phyloP scores from a whole-genome alignment of 2,329 filamentous ascomycete species.

The Pseudocercospora crystallina region DNA sequence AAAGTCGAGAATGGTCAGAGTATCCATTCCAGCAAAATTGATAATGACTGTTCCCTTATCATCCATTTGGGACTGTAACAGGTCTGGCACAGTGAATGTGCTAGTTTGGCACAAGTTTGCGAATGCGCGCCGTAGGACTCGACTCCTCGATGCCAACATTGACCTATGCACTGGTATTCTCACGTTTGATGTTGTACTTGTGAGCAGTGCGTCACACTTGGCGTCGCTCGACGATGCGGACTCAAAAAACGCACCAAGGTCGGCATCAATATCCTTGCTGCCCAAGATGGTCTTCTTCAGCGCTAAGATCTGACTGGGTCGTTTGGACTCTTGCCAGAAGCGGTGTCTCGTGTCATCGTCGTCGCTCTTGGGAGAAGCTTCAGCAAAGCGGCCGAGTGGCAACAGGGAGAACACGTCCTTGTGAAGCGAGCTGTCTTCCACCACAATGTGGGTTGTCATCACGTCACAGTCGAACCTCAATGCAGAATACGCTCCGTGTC shows the following conservation, averaged over 20 bases:
- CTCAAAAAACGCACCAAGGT: slow-evolving; percentile 56
- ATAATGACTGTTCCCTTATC: slow-evolving; percentile 57
- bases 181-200: slow-evolving; percentile 64
- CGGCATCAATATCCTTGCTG: slow-evolving; percentile 65
- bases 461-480: slow-evolving; percentile 82
- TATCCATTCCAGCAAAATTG: slow-evolving; percentile 69
- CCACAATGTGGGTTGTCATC: slow-evolving; percentile 67
- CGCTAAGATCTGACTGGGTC: slow-evolving; percentile 48
- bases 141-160: slow-evolving; percentile 72
- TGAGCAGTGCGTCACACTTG: slow-evolving; percentile 46
- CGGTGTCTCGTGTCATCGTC: slow-evolving; percentile 47
- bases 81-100: slow-evolving; percentile 58
- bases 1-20: slow-evolving; percentile 76
- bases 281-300: slow-evolving; percentile 60
- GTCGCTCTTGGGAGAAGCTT: slow-evolving; percentile 16
- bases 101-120: slow-evolving; percentile 57
- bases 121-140: slow-evolving; percentile 63
- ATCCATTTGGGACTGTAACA: slow-evolving; percentile 58
- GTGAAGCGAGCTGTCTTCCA: slow-evolving; percentile 70
- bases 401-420: slow-evolving; percentile 70
- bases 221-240: slow-evolving; percentile 38
- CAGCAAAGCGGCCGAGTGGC: slow-evolving; percentile 61
- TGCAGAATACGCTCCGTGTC: slow-evolving; percentile 85
- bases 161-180: slow-evolving; percentile 81
- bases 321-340: slow-evolving; percentile 51